Base-by-base conservation (phyloP, 2,329 filamentous ascomycete species). In the Colletotrichum tanaceti region DNA sequence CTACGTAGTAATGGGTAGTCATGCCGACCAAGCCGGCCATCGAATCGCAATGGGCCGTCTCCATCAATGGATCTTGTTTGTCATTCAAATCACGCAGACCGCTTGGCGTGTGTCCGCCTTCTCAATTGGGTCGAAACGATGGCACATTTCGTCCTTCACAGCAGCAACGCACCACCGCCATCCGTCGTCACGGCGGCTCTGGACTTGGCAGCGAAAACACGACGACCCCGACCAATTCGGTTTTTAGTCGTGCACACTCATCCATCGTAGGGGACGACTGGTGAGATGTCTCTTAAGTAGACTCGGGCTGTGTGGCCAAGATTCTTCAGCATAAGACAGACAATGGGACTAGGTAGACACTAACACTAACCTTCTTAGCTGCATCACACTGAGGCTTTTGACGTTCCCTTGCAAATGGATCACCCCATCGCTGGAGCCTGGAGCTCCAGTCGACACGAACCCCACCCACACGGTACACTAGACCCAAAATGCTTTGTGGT, bases 31-130 rank as follows among this genome's bases (percentile, higher is more conserved):
- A 57, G 22, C 66, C 62, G 50, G 66, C 28, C 57, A 35, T 50
- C n/a, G n/a, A n/a, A n/a, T n/a, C 52, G 39, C 32, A 35, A 66
- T 61, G 62, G 39, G 3, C 41, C 20, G 24, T 38, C 50, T 69
- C 62, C 66, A 47, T 66, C 62, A 39, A 66, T 69, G 66, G 50
- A 69, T 69, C 44, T 52, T 52, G 24, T 66, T 61, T 66, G 57
- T 52, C 62, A 66, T 58, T 16, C 43, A 53, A 52, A 55, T n/a
- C 39, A 60, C 65, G 55, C 38, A 49, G 38, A 58, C 32, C 35
- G 20, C 62, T 68, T 65, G 55, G 65, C 65, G 24, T 18, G 13
- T 22, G 22, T 16, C 24, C 13, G 20, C 35, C 53, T 49, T 41
- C 55, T 32, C 43, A 28, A 46, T 58, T 57, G 57, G 38, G 50